Percentiles rank a stretch among this genome's conserved stretches.
phyloP scores from a whole-genome alignment of 2,329 filamentous ascomycete species.

The Sporothrix variecibatus region DNA sequence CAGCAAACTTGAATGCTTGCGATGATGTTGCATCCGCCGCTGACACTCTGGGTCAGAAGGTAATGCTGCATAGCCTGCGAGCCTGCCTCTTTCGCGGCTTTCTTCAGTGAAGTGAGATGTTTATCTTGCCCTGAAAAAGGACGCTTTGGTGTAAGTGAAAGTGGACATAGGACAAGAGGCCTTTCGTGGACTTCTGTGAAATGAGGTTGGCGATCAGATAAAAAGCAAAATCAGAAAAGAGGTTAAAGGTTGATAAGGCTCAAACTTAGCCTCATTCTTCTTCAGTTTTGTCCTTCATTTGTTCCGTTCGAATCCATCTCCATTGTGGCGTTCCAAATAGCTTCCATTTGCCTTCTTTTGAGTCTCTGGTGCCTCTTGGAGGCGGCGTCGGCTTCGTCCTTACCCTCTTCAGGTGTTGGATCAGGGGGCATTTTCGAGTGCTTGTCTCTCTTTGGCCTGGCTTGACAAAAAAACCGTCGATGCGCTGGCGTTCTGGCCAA shows the following conservation, averaged over 20 bases:
- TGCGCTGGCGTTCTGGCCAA: slow-evolving; percentile 15
- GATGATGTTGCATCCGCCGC: background rate
- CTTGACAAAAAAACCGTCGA: background rate
- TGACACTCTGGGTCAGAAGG: background rate
- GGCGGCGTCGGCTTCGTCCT: no score
- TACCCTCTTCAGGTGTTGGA: background rate
- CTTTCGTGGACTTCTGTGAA: background rate
- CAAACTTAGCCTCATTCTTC: background rate
- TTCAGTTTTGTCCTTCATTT: background rate
- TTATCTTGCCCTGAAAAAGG: background rate
- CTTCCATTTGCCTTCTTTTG: background rate
- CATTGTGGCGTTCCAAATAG: background rate
- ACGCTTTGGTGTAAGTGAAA: background rate
- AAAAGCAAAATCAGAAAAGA: background rate
- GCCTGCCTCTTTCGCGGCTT: no score
- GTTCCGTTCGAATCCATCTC: background rate
- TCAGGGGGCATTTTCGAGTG: background rate
- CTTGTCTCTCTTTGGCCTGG: background rate
- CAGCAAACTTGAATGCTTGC: background rate
- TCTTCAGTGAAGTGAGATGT: background rate
- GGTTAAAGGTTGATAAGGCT: no score
- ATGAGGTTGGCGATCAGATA: background rate
- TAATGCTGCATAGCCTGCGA: background rate
- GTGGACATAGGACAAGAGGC: background rate
- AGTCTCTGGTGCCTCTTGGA: background rate